Conservation (phyloP, 2,329 filamentous ascomycete genomes). For the Fusarium sp. region DNA sequence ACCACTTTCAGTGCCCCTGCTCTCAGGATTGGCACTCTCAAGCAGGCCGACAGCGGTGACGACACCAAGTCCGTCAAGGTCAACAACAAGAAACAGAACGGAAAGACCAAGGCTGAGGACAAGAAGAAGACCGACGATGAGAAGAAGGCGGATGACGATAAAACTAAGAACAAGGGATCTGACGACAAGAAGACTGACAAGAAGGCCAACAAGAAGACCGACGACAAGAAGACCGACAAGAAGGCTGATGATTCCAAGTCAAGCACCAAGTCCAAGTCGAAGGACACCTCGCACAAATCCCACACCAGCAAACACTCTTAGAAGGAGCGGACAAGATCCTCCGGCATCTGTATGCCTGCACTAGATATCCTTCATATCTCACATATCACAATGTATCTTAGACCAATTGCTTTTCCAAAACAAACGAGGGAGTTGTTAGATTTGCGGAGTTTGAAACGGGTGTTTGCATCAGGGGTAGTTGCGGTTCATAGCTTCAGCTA, state of each 20-base stretch:
- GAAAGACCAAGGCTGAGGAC: neutral
- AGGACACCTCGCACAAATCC: neutral
- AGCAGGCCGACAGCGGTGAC: neutral
- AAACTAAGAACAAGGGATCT: neutral
- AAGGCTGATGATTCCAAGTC: neutral
- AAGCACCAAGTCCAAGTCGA: neutral
- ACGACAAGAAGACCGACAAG: neutral
- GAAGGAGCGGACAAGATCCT: neutral
- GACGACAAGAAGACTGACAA: neutral
- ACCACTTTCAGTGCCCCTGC: neutral
- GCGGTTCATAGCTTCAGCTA: too few relatives aligned
- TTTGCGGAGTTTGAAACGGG: neutral
- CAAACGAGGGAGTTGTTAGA: too few relatives aligned
- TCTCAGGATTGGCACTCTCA: neutral
- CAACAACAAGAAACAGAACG: conserved; percentile 15
- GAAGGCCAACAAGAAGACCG: neutral
- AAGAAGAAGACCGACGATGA: neutral
- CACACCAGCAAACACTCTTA: conserved; percentile 7
- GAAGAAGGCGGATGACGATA: neutral
- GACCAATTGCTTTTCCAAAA: neutral
- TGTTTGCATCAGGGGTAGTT: neutral
- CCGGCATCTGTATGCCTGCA: neutral
- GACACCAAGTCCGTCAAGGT: conserved; percentile 8
- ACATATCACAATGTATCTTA: neutral
- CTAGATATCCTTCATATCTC: neutral